Evolutionary conservation across 148 eudicot species (phyloP), one percentile per base, ranked within the genome.

Genomic region (Rhododendron vialii): DNA sequence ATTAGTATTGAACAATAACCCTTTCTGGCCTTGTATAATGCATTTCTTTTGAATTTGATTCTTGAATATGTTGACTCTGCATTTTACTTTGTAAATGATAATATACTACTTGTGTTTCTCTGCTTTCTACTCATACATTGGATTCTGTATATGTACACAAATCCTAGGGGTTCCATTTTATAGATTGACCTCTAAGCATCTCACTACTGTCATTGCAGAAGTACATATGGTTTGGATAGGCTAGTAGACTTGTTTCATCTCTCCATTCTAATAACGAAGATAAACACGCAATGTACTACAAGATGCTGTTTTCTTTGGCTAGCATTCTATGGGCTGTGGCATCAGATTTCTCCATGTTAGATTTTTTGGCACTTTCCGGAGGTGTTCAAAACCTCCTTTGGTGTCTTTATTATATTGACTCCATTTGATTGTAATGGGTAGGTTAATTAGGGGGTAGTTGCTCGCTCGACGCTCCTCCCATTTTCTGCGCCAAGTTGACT

Each of bases 171-270:
- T 24, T 12, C 13, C 13, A 20, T 9, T 26, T 41, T 24, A 36
- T 73, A 61, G 45, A 85, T 81, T 53, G 63, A 74, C 53, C 80
- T n/a, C 11, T 3, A 48, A 73, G 81, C 53, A 26, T 82, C 84
- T 48, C 53, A 6, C 18, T 22, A 69, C 28, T 81, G 11, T 36
- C 76, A 75, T 28, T 14, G 36, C 76, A 78, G 71, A 76, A 61
- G 9, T 35, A 26, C 22, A 9, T 10, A 55, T 51, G 38, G 7
- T 59, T 53, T n/a, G 53, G 84, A 45, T 55, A 35, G 53, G 24
- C 51, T 47, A 36, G 15, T 15, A 78, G 13, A 80, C 6, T 79
- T 6, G 41, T 51, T 80, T 80, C n/a, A 30, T 50, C 63, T 51
- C 41, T 80, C 43, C 65, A 26, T 15, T 47, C 30, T 79, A 47